Percentiles rank a stretch among this genome's conserved stretches.
Evolutionary conservation across 306 rosid species (phyloP).

Genomic region (Cicer pinnatifidum): DNA sequence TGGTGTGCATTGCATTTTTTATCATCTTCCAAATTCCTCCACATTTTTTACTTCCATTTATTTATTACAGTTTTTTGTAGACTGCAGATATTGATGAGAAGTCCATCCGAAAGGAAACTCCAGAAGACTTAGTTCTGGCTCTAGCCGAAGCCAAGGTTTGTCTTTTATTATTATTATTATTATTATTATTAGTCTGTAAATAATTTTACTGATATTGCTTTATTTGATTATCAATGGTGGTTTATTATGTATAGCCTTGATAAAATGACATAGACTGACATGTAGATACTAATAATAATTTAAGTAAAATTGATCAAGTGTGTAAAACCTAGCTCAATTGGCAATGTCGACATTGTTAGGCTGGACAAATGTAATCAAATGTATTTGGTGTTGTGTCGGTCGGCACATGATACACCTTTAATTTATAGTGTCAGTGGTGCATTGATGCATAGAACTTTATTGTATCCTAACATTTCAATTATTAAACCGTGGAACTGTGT

Average conservation of each 20-base stretch:
- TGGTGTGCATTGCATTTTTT: conserved; percentile 55
- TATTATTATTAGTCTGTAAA: background rate
- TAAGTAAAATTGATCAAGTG: too few species aligned
- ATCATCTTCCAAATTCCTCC: background rate
- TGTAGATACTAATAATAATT: too few species aligned
- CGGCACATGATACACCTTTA: too few species aligned
- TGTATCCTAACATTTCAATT: background rate
- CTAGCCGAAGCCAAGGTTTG: conserved; percentile 92
- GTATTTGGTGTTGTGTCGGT: too few species aligned
- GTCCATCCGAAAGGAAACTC: conserved; percentile 77
- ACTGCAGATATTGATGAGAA: conserved; percentile 96
- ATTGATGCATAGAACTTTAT: background rate
- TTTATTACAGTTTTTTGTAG: conserved; percentile 43
- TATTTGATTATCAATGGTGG: conserved; percentile 12
- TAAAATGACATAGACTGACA: too few species aligned
- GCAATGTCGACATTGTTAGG: too few species aligned
- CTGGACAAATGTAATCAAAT: too few species aligned
- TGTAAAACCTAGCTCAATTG: too few species aligned
- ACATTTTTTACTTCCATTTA: background rate
- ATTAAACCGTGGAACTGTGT: background rate
- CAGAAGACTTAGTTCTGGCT: conserved; percentile 88
- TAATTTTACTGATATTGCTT: conserved; percentile 1
- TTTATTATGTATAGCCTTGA: background rate
- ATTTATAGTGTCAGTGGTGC: too few species aligned
- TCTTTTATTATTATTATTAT: background rate